phyloP scores from a whole-genome alignment of 345 rosid genomes.

The Luvunga scandens region DNA sequence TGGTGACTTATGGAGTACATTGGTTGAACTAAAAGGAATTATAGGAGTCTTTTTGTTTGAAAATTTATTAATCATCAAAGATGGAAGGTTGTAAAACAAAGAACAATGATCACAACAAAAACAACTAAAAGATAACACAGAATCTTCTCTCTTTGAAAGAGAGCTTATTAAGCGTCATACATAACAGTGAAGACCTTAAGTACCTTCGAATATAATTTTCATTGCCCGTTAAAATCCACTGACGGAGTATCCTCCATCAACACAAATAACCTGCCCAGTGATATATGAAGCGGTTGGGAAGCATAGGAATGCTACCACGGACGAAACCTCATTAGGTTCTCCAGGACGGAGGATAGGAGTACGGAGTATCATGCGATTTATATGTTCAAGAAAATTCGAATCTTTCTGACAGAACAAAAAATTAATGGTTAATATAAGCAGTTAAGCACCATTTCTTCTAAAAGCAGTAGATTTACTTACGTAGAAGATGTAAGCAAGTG shows the following conservation, averaged over 20 bases:
- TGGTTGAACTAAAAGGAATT: not conserved
- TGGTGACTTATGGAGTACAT: not conserved
- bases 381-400: not conserved
- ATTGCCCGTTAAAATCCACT: not conserved
- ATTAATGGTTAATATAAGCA: not conserved
- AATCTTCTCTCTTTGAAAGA: not conserved
- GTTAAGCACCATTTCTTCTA: no score
- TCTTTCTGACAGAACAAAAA: not conserved
- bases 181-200: not conserved
- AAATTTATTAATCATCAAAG: not conserved
- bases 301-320: slow-evolving; percentile 45
- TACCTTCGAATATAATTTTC: not conserved
- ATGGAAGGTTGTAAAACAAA: not conserved
- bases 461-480: no score
- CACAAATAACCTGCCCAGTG: slow-evolving; percentile 42
- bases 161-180: not conserved
- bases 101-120: not conserved
- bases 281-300: slow-evolving; percentile 50
- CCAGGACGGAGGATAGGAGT: slow-evolving; percentile 28
- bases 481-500: not conserved
- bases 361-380: not conserved
- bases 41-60: not conserved
- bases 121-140: not conserved
- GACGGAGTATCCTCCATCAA: slow-evolving; percentile 16
- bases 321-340: not conserved